Evolutionary conservation across 2,329 filamentous ascomycete genomes (phyloP), one percentile per base, ranked within the genome.

Genomic region (Xylariaceae sp.): DNA sequence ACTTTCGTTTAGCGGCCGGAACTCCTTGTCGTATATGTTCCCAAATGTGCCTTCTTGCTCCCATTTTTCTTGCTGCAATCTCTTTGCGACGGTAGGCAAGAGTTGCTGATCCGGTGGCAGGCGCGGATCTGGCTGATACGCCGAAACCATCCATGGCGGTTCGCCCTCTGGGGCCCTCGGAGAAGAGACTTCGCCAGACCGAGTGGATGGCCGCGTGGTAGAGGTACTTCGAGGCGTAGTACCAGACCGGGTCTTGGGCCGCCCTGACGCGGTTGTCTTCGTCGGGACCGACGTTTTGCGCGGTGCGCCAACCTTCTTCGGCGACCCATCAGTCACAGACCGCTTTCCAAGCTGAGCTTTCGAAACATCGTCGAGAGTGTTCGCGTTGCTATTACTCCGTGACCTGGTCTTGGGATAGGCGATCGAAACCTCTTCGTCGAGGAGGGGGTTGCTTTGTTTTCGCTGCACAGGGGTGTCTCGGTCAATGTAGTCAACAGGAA

Each of bases 61-160:
- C 89, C 88, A 96, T 61, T 90, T 86, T 62, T 96, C 88, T 66
- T 96, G 90, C 61, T 92, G 86, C 62, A 97, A 74, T 40, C 87
- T 77, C 55, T 84, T 88, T 9, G 92, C 92, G 47, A 97, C 88
- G 0, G 92, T 97, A 1, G 92, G 92, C 9, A 98, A 78, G 37
- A 98, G 81, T 59, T 98, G 92, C 62, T 98, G 86, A 46, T 98
- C 92, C 0, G 88, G 92, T 5, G 92, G 92, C 23, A 98, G 70
- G 44, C 88, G 83, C 19, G 92, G 92, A 59, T 98, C 92, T 1
- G 92, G 92, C 57, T 94, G 94, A 64, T 96, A 98, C 64, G 94
- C 88, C 15, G 85, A 86, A 31, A 92, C 78, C 64, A 97, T 77
- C 92, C 92, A 98, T 36, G 92, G 92, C 8, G 92, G 88, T 38